Conservation (phyloP, 2,329 filamentous ascomycete species). For the Aspergillus novofumigatus region DNA sequence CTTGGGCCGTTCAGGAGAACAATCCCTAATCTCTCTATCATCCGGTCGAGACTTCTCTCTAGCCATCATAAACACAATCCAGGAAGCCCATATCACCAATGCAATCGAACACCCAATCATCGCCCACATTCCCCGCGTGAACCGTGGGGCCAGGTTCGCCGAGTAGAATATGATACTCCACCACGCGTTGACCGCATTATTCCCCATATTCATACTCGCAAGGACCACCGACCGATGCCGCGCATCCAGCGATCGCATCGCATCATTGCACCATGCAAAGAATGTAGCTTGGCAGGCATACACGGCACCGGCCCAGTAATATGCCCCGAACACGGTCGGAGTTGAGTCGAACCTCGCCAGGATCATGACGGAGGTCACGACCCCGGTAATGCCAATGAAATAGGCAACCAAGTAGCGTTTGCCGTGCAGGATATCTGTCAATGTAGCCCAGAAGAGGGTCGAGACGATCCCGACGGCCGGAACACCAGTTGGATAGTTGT, state of each 20-base stretch:
- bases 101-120: slow-evolving; percentile 21
- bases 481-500: slow-evolving; percentile 53
- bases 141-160: slow-evolving; percentile 62
- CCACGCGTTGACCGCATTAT: slow-evolving; percentile 67
- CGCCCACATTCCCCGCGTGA: slow-evolving; percentile 48
- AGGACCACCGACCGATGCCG: slow-evolving; percentile 63
- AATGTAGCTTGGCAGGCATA: slow-evolving; percentile 72
- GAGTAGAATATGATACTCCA: slow-evolving; percentile 70
- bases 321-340: slow-evolving; percentile 57
- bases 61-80: slow-evolving; percentile 12
- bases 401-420: slow-evolving; percentile 64
- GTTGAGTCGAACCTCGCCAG: slow-evolving; percentile 53
- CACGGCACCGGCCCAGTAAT: slow-evolving; percentile 66
- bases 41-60: slow-evolving; percentile 8
- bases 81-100: slow-evolving; percentile 13
- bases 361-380: slow-evolving; percentile 60
- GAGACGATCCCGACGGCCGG: slow-evolving; percentile 50
- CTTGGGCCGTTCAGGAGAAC: neutral
- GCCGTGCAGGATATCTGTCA: slow-evolving; percentile 58
- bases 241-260: slow-evolving; percentile 60
- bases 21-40: neutral
- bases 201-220: slow-evolving; percentile 67
- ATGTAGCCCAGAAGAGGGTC: slow-evolving; percentile 65
- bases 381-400: slow-evolving; percentile 62
- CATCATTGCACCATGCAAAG: slow-evolving; percentile 72